Conservation (phyloP, 2,329 filamentous ascomycete genomes). For the Helotiales sp. region DNA sequence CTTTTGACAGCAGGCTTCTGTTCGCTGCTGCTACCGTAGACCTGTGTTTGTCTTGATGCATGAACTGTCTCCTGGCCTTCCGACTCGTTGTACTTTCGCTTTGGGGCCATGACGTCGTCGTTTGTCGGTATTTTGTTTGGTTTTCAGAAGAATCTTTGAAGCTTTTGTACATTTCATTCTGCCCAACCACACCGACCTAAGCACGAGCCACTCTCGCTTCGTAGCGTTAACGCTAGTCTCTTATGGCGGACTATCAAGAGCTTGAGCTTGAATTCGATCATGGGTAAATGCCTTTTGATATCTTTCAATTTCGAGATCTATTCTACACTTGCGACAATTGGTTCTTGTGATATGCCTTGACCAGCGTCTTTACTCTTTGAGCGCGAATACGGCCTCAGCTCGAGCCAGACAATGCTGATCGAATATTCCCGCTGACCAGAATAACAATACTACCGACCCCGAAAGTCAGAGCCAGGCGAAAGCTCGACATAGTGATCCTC, state of each 20-base stretch:
- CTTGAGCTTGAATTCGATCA: too few species aligned
- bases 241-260: not conserved
- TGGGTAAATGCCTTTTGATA: too few species aligned
- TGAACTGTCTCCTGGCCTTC: conserved; percentile 31
- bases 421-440: not conserved
- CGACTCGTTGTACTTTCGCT: conserved; percentile 29
- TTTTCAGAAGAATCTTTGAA: not conserved
- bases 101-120: conserved; percentile 30
- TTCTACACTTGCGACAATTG: not conserved
- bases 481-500: not conserved
- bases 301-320: not conserved
- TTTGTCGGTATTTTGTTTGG: not conserved
- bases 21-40: conserved; percentile 24
- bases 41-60: conserved; percentile 33
- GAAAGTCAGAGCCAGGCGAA: not conserved
- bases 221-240: not conserved
- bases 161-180: not conserved
- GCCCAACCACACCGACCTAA: not conserved
- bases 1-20: conserved; percentile 35
- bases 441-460: not conserved
- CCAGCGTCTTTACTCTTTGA: not conserved
- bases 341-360: not conserved
- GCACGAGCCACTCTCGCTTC: not conserved
- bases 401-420: not conserved
- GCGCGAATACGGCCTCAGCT: not conserved